These are phyloP conservation scores for Rhodosporidiobolus odoratus DNA, from an alignment of 768 basidiomycete genomes.

Conservation along the genomic window DNA sequence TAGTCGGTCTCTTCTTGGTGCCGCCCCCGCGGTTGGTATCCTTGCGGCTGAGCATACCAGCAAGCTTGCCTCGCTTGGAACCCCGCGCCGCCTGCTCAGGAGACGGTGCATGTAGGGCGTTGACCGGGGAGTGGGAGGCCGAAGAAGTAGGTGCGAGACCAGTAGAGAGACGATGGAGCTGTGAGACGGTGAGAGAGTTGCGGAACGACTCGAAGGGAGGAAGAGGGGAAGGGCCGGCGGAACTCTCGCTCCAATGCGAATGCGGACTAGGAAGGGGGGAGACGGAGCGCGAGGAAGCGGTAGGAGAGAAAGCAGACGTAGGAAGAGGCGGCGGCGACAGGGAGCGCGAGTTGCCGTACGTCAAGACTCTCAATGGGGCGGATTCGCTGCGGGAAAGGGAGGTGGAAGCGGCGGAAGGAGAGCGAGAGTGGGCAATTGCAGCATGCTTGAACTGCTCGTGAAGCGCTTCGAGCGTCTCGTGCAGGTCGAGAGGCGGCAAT, in stretches of 20 bases:
- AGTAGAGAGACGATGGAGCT: not conserved
- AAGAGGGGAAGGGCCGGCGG: not conserved
- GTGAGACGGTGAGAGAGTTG: slow-evolving; percentile 17
- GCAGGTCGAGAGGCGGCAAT: slow-evolving; percentile 7
- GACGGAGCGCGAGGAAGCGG: not conserved
- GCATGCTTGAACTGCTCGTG: slow-evolving; percentile 7
- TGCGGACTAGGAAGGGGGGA: not conserved
- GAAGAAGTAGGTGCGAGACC: not conserved
- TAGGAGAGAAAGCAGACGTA: not conserved
- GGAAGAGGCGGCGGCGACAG: not conserved
- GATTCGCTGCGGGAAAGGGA: slow-evolving; percentile 1
- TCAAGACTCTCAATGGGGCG: not conserved
- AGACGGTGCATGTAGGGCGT: not conserved
- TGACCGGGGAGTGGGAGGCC: not conserved
- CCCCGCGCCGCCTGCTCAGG: not conserved
- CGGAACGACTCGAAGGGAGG: slow-evolving; percentile 23
- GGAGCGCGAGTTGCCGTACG: not conserved
- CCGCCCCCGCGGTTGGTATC: not conserved
- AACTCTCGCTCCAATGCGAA: slow-evolving; percentile 24
- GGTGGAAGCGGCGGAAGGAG: not conserved
- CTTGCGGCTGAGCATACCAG: not conserved
- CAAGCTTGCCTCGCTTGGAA: not conserved
- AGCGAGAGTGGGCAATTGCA: slow-evolving; percentile 1
- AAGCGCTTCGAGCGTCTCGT: slow-evolving; percentile 14
- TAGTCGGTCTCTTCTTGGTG: not conserved